phyloP scores from a whole-genome alignment of 345 rosid genomes.

The Euclidium syriacum region DNA sequence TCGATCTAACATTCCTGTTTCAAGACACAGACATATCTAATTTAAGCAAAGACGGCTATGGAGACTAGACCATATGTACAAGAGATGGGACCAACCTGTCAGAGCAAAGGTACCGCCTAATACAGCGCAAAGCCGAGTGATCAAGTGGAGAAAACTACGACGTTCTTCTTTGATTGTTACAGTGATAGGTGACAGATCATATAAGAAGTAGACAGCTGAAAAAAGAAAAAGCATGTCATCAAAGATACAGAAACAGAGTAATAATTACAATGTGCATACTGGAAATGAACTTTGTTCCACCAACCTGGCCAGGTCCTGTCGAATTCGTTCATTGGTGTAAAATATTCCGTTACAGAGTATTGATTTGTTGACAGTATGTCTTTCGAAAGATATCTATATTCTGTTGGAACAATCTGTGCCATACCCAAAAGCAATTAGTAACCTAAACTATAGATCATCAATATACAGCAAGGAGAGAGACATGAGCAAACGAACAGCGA shows the following conservation, averaged over 20 bases:
- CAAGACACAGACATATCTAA: not conserved
- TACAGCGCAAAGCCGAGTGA: conserved; percentile 98
- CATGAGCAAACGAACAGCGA: not conserved
- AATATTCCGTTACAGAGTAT: conserved; percentile 91
- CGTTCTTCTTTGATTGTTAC: conserved; percentile 93
- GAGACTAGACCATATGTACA: not conserved
- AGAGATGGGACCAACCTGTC: conserved; percentile 55
- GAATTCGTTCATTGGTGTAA: conserved; percentile 61
- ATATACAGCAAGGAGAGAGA: not conserved
- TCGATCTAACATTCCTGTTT: conserved; percentile 90
- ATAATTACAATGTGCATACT: not conserved
- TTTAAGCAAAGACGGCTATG: not conserved
- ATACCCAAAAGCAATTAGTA: conserved; percentile 5
- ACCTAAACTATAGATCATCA: not conserved
- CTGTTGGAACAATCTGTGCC: conserved; percentile 93
- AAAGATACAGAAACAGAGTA: conserved; percentile 4
- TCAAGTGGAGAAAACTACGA: conserved; percentile 87
- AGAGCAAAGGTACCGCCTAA: conserved; percentile 97
- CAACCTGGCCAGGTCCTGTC: conserved; percentile 95
- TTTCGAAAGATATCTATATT: conserved; percentile 79
- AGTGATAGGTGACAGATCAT: conserved; percentile 94
- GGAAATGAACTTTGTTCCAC: conserved; percentile 2
- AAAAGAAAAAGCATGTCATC: not conserved
- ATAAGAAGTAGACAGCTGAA: conserved; percentile 91
- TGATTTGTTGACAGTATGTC: conserved; percentile 88